A percentile compares a stretch with the other conserved stretches of the same genome.
Conservation (phyloP, 352 stramenopile genomes). For the Phytophthora cactorum region DNA sequence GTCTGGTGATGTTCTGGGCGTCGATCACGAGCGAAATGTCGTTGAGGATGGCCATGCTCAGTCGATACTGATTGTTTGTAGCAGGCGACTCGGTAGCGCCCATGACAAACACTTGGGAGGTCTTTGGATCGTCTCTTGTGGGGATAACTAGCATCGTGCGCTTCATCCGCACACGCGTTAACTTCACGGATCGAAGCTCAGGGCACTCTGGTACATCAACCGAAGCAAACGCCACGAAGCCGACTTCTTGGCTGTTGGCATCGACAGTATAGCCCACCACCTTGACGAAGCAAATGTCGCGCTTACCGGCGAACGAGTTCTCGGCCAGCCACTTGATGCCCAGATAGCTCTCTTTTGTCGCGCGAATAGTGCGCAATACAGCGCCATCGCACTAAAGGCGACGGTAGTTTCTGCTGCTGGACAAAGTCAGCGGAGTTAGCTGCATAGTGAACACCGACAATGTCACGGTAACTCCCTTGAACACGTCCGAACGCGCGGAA, state of each 20-base stretch:
- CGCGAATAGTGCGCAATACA: slow-evolving; percentile 35
- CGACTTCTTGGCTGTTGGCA: slow-evolving; percentile 33
- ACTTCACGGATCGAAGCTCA: slow-evolving; percentile 30
- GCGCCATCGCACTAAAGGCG: slow-evolving; percentile 39
- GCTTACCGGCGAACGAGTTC: slow-evolving; percentile 29
- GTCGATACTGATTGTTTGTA: slow-evolving; percentile 39
- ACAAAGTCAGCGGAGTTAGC: slow-evolving; percentile 42
- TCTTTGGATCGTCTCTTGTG: slow-evolving; percentile 30
- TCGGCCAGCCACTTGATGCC: slow-evolving; percentile 52
- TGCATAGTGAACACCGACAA: slow-evolving; percentile 46
- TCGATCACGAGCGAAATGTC: slow-evolving; percentile 56
- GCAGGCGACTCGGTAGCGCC: slow-evolving; percentile 39
- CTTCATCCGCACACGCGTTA: slow-evolving; percentile 44
- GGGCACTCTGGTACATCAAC: slow-evolving; percentile 51
- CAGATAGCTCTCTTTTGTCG: slow-evolving; percentile 40
- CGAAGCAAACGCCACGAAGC: slow-evolving; percentile 40
- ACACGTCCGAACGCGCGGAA: slow-evolving; percentile 48
- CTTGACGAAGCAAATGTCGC: slow-evolving; percentile 49
- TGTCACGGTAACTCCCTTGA: slow-evolving; percentile 50
- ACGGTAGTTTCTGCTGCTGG: slow-evolving; percentile 48
- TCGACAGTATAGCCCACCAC: slow-evolving; percentile 48
- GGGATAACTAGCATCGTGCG: slow-evolving; percentile 48
- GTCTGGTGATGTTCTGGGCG: slow-evolving; percentile 46
- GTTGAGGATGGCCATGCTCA: slow-evolving; percentile 49
- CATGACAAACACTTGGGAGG: slow-evolving; percentile 48